Conservation (phyloP, 345 rosid genomes). For the Capsella bursapastoris region DNA sequence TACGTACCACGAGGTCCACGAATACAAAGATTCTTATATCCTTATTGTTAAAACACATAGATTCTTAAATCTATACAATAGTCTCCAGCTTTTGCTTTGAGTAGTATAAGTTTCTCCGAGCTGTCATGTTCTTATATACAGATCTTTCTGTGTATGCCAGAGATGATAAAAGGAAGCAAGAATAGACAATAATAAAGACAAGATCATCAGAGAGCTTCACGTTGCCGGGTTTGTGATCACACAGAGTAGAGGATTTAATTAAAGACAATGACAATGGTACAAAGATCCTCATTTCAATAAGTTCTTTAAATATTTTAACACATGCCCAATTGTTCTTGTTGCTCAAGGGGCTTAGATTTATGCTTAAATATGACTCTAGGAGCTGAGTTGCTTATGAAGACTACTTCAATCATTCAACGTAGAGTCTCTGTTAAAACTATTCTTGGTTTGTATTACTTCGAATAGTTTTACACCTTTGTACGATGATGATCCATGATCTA, state of each 20-base stretch:
- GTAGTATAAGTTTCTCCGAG: conserved; percentile 28
- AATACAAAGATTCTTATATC: conserved; percentile 26
- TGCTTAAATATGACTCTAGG: neutral
- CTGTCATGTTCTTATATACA: conserved; percentile 32
- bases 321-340: neutral
- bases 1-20: conserved; percentile 37
- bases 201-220: conserved; percentile 15
- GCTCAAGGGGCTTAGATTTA: neutral
- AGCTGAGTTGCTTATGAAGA: neutral
- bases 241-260: neutral
- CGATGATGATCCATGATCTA: no score
- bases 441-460: no score
- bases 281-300: neutral
- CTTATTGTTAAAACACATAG: conserved; percentile 30
- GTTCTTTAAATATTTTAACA: neutral
- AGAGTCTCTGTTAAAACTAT: neutral
- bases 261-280: neutral
- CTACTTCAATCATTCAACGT: neutral
- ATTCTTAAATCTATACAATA: conserved; percentile 36
- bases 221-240: conserved; percentile 14
- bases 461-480: no score
- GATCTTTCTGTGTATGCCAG: conserved; percentile 13
- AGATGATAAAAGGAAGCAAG: conserved; percentile 25
- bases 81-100: conserved; percentile 2
- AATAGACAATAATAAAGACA: conserved; percentile 32